A percentile compares a stretch with the other conserved stretches of the same genome.
Evolutionary conservation across 176 grass and related monocot species (phyloP).

Genomic region (Rhynchospora pubera): DNA sequence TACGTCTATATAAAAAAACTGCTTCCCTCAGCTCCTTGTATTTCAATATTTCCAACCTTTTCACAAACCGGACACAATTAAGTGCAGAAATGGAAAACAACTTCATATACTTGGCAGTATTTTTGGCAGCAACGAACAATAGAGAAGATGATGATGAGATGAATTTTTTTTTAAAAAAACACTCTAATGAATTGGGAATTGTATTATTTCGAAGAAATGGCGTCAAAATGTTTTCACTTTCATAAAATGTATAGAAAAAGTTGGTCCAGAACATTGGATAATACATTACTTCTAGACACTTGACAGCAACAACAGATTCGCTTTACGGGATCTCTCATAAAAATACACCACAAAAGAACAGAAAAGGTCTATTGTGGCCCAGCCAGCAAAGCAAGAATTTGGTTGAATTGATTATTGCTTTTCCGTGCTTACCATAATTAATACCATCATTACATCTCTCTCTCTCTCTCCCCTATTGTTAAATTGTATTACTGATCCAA

Average conservation of each 20-base stretch:
- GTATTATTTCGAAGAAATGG: too few species aligned
- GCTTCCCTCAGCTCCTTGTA: too few species aligned
- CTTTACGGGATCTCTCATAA: neutral
- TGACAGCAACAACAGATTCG: neutral
- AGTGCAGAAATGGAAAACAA: too few species aligned
- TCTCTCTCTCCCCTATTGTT: neutral
- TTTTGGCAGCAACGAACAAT: too few species aligned
- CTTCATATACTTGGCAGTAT: too few species aligned
- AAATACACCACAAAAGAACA: neutral
- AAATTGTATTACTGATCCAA: neutral
- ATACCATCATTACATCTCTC: constrained; percentile 9
- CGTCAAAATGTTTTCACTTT: too few species aligned
- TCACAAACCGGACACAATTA: too few species aligned
- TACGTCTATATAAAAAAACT: too few species aligned
- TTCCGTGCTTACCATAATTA: constrained; percentile 19
- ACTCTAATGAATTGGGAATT: too few species aligned
- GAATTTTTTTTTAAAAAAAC: too few species aligned
- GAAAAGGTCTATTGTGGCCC: neutral
- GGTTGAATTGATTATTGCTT: constrained; percentile 19
- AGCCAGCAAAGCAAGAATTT: constrained; percentile 10
- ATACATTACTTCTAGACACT: neutral
- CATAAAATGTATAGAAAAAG: neutral
- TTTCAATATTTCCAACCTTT: too few species aligned
- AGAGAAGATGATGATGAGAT: too few species aligned
- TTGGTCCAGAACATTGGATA: neutral